These are phyloP conservation scores for Ustilago cynodontis DNA, from an alignment of 1,284 basidiomycete species.

Conservation along the genomic window DNA sequence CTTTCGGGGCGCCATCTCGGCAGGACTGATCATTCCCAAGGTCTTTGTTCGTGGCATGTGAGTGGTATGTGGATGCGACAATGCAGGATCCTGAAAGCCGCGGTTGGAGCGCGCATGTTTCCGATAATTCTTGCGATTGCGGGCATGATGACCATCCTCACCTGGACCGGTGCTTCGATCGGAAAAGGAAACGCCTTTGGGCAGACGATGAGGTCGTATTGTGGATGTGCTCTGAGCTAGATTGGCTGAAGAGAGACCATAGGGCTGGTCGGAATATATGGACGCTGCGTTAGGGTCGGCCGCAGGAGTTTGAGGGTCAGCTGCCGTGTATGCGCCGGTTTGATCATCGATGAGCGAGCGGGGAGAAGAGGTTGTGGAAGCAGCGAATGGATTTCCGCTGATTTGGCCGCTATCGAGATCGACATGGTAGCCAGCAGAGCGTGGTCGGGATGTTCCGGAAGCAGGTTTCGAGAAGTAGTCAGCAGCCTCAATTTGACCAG, in stretches of 20 bases:
- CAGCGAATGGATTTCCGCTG: constrained; percentile 34
- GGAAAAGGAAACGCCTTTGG: constrained; percentile 54
- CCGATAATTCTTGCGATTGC: constrained; percentile 24
- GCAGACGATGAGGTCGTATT: constrained; percentile 28
- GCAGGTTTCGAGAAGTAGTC: constrained; percentile 38
- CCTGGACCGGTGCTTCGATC: constrained; percentile 42
- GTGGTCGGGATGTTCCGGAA: constrained; percentile 11
- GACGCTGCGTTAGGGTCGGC: not conserved
- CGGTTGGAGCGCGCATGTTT: constrained; percentile 45
- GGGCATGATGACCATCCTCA: constrained; percentile 36
- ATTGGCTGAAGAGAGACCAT: constrained; percentile 8
- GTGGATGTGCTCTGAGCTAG: constrained; percentile 26
- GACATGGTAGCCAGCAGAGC: constrained; percentile 31
- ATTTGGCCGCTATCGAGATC: constrained; percentile 45
- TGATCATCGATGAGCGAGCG: constrained; percentile 25
- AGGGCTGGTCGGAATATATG: constrained; percentile 24
- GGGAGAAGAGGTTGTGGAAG: constrained; percentile 20
- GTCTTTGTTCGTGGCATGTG: constrained; percentile 47
- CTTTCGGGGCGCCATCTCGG: constrained; percentile 62
- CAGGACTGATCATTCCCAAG: constrained; percentile 57
- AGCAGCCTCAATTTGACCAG: constrained; percentile 15
- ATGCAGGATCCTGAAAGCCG: constrained; percentile 30
- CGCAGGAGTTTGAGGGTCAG: not conserved
- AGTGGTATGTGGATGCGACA: constrained; percentile 3
- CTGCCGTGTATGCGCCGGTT: not conserved